Evolutionary conservation across 352 stramenopile species (phyloP), one percentile per base, ranked within the genome.

Genomic region (Stramenopiles sp.): DNA sequence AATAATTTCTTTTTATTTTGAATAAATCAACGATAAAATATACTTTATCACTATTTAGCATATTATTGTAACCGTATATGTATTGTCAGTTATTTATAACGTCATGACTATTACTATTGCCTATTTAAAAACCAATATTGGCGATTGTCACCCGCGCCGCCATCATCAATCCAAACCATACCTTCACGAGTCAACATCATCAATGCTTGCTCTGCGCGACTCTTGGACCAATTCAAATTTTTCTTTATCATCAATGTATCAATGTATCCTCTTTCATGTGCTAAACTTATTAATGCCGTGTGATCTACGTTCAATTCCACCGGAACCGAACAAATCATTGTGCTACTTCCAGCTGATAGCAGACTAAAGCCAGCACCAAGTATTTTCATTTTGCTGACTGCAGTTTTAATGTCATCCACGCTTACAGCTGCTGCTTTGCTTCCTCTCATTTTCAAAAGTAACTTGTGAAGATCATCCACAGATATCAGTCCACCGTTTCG

Each of bases 401-500:
- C 26, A n/a, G n/a, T n/a, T 15, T 32, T 15, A n/a, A 32, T 32
- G 26, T 32, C 26, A 32, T 15, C 26, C 10, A 32, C 26, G 10
- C 15, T 32, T n/a, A 32, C 15, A n/a, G 26, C 15, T 15, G n/a
- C 10, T n/a, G 26, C 26, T 32, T 32, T 15, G 15, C 15, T 32
- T 15, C 26, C 26, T 32, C 26, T 32, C 26, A 32, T 32, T 15
- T 15, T n/a, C 15, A n/a, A n/a, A n/a, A 32, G 15, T n/a, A n/a
- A 15, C 15, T 32, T 32, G 26, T n/a, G 26, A n/a, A 32, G 26
- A 32, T 32, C 26, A 32, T 32, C 26, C 15, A 32, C 26, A n/a
- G n/a, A n/a, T n/a, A 83, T 73, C 12, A 84, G 65, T 4, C 68
- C 69, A 29, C 71, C 68, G 57, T 81, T 83, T 5, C 12, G 10